Evolutionary conservation across 1,139 yeast genomes (phyloP), one percentile per base, ranked within the genome.

Genomic region (Debaryomyces udenii): DNA sequence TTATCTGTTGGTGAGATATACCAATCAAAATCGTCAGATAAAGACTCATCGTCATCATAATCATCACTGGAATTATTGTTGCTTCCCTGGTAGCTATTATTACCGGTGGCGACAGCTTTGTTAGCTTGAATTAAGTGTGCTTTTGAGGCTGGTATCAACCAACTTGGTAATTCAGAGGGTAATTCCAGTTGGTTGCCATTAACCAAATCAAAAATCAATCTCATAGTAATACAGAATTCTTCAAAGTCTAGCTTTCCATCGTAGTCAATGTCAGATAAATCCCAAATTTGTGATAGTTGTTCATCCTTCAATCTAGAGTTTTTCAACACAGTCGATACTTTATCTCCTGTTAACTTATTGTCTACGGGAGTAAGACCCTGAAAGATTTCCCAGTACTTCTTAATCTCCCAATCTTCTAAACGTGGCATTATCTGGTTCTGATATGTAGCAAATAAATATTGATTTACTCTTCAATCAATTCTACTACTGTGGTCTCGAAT

Each of bases 181-280:
- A 91, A 74, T 15, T 68, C 65, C 7, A 73, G 61, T 37, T 76
- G 70, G 33, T 81, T 83, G 22, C 91, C 90, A 62, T 91, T 90
- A 38, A 93, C 93, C 56, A 86, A 66, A 62, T 93, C 99, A 61
- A 90, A 94, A 37, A 91, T 87, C 46, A 93, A 76, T 50, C 97
- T 76, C 99, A 93, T 94, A 42, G 98, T 93, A 48, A 93, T 89
- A 61, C 98, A 93, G 63, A 93, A 93, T 66, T 93, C 99, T 63
- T 93, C 99, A 61, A 93, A 93, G 62, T 94, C 99, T 52, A 93
- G 75, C 52, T 75, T 74, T 15, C 96, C 97, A 63, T 93, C 99
- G 43, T 80, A 79, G 63, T 93, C 99, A 41, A 93, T 89, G 61
- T 93, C 99, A 11, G 96, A 85, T 34, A 93, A 67, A 52, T 87